Base-by-base conservation (phyloP, 495 filamentous ascomycete species). In the Saxophila tyrrhenica region DNA sequence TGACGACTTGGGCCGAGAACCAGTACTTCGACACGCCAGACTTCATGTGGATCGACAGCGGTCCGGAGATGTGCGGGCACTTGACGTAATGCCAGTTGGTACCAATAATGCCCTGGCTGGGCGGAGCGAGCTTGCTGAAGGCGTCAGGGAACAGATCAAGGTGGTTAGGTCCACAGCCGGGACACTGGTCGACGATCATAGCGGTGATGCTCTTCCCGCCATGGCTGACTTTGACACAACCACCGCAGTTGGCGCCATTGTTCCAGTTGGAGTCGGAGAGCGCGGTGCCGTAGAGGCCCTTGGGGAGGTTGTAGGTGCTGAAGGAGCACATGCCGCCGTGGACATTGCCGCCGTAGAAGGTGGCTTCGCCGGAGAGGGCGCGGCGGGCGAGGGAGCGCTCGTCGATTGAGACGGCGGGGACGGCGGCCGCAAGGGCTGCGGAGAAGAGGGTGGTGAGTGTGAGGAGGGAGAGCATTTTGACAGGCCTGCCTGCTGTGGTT, bases 111-210 rank as follows among this genome's bases (percentile, higher is more conserved):
- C 79, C 80, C 55, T 59, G 65, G 21, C 68, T 66, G n/a, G 70
- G 63, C 41, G 67, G 55, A 45, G 71, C 65, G 52, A 80, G 73
- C 5, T 67, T 59, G 48, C 68, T 39, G 68, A 81, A 83, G 55
- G 78, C 78, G 39, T 71, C 50, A 13, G 75, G 63, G 71, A 80
- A 83, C 59, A 81, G 76, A 59, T 83, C 79, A 39, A 83, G 73
- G 62, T 80, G 76, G 68, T 75, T 74, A 25, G 61, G 53, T 19
- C 68, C 70, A 55, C 79, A 83, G 50, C 70, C 72, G 45, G 79
- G 78, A 62, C 79, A 83, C 45, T 17, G 42, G 39, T 22, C 21
- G 53, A 69, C 64, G 67, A 81, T 78, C 78, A 83, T 82, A n/a
- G 75, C 79, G 32, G 72, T 81, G 61, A 82, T 73, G n/a, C 67